phyloP scores from a whole-genome alignment of 371 early-diverging fungal genomes.

The Lichtheimia corymbifera region DNA sequence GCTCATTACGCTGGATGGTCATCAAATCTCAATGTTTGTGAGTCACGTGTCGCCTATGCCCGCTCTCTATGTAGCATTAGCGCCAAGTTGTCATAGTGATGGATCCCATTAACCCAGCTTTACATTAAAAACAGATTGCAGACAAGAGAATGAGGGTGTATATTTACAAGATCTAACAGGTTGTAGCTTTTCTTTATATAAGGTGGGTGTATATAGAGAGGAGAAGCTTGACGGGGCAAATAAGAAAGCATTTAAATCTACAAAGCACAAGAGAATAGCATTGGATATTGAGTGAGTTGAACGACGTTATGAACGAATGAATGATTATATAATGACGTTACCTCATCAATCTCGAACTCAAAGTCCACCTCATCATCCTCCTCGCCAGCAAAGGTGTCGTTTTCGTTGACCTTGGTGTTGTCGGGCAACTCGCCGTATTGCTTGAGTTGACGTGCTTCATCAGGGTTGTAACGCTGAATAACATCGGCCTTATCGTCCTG shows the following conservation, averaged over 20 bases:
- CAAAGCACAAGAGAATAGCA: background rate
- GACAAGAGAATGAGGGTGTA: background rate
- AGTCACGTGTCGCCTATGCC: no score
- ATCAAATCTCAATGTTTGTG: no score
- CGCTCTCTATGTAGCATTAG: no score
- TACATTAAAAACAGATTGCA: no score
- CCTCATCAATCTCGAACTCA: slow-evolving; percentile 92
- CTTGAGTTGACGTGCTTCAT: slow-evolving; percentile 97
- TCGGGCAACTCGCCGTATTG: slow-evolving; percentile 98
- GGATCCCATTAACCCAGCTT: no score
- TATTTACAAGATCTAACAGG: slow-evolving; percentile 3
- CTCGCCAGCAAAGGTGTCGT: slow-evolving; percentile 69
- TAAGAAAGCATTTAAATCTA: background rate
- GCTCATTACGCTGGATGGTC: no score
- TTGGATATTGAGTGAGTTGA: background rate
- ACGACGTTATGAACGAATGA: background rate
- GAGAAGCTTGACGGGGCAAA: background rate
- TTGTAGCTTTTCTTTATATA: background rate
- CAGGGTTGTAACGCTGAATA: slow-evolving; percentile 95
- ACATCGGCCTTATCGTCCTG: slow-evolving; percentile 98
- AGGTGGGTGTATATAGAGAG: background rate
- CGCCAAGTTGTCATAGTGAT: no score
- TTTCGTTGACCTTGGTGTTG: slow-evolving; percentile 81
- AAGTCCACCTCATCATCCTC: slow-evolving; percentile 84
- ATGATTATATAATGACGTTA: slow-evolving; percentile 18